These are phyloP conservation scores for Rubia peregrina DNA, from an alignment of 305 asterid species.

Conservation along the genomic window DNA sequence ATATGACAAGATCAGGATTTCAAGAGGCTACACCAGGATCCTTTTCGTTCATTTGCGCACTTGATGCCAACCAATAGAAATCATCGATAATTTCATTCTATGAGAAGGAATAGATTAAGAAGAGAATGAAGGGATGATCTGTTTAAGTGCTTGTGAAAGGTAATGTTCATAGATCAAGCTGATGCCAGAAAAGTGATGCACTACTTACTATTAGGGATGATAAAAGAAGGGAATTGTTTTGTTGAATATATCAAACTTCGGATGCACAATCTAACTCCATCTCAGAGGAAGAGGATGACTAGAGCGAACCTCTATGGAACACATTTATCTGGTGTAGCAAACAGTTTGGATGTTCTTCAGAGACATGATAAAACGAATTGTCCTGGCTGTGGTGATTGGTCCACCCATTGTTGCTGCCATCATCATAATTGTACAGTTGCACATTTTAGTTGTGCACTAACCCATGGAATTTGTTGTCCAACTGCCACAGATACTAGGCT, in stretches of 20 bases:
- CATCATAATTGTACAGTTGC: constrained; percentile 81
- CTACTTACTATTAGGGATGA: too few species aligned
- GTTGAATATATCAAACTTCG: too few species aligned
- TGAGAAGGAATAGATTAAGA: background rate
- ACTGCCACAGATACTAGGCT: background rate
- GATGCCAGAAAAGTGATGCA: background rate
- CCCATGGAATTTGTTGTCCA: background rate
- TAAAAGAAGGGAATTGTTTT: too few species aligned
- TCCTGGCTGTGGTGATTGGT: constrained; percentile 58
- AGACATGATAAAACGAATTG: constrained; percentile 87
- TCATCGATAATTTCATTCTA: background rate
- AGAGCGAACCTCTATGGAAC: background rate
- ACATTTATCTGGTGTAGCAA: constrained; percentile 51
- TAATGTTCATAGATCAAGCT: background rate
- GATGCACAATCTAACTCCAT: too few species aligned
- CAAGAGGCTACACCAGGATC: constrained; percentile 57
- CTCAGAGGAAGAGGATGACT: too few species aligned
- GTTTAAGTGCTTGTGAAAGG: background rate
- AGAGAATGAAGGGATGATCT: background rate
- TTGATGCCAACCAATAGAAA: background rate
- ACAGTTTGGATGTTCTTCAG: constrained; percentile 76
- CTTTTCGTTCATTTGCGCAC: constrained; percentile 61
- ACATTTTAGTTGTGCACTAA: background rate
- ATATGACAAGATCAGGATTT: constrained; percentile 74
- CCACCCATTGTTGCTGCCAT: constrained; percentile 99